A percentile compares a stretch with the other conserved stretches of the same genome.
These are phyloP conservation scores for button mushroom (Agaricus bisporus) DNA, from an alignment of 768 basidiomycete species.

Conservation along the genomic window DNA sequence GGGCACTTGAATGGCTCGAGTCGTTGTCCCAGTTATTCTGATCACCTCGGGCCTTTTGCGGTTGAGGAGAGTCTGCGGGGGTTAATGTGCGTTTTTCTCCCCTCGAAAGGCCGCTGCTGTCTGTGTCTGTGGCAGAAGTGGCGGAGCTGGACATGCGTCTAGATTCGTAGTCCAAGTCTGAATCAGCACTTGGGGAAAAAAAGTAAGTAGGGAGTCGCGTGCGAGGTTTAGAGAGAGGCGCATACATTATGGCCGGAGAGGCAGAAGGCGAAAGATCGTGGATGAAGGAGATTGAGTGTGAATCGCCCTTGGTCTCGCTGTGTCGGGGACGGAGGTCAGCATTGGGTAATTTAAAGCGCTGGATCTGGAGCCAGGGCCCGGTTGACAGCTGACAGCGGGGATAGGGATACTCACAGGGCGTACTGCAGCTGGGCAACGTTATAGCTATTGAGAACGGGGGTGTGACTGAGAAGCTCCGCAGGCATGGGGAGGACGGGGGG, in stretches of 20 bases:
- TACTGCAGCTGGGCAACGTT: slow-evolving; percentile 60
- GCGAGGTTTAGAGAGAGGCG: slow-evolving; percentile 15
- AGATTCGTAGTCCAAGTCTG: slow-evolving; percentile 51
- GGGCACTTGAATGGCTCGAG: slow-evolving; percentile 22
- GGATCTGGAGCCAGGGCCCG: slow-evolving; percentile 17
- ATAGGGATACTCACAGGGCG: slow-evolving; percentile 41
- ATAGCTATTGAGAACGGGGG: slow-evolving; percentile 48
- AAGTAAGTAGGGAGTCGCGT: slow-evolving; percentile 5
- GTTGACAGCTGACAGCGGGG: slow-evolving; percentile 23
- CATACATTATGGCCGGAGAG: slow-evolving; percentile 41
- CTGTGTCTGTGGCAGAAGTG: slow-evolving; percentile 61
- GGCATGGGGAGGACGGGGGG: slow-evolving; percentile 40
- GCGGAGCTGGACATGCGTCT: slow-evolving; percentile 79
- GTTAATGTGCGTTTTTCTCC: slow-evolving; percentile 56
- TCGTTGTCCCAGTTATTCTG: slow-evolving; percentile 28
- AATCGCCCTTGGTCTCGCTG: slow-evolving; percentile 21
- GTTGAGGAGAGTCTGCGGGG: slow-evolving; percentile 48
- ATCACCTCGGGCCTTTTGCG: slow-evolving; percentile 41
- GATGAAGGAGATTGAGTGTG: slow-evolving; percentile 33
- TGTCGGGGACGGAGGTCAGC: slow-evolving; percentile 16
- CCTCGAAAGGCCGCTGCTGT: slow-evolving; percentile 53
- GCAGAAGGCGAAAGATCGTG: slow-evolving; percentile 41
- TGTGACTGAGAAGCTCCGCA: slow-evolving; percentile 36
- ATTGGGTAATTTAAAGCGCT: slow-evolving; percentile 12
- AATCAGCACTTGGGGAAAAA: slow-evolving; percentile 26